Evolutionary conservation across 2,329 filamentous ascomycete genomes (phyloP).

Genomic region (Coleophoma crateriformis): DNA sequence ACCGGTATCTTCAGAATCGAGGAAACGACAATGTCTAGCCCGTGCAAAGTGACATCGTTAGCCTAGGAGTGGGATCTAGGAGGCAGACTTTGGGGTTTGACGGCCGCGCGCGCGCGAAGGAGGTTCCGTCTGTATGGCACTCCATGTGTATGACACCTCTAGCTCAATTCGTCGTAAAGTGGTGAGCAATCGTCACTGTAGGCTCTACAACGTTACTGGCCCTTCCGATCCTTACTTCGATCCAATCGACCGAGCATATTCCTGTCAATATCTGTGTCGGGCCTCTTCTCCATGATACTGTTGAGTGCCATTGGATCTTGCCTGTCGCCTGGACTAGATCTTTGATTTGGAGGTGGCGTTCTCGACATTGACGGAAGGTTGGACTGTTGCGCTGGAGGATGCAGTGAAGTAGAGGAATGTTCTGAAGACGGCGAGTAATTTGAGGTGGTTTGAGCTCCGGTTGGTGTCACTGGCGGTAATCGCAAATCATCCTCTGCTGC

Average conservation of each 20-base stretch:
- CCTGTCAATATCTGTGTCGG: conserved; percentile 24
- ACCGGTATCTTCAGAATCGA: not conserved
- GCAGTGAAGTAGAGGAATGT: conserved; percentile 23
- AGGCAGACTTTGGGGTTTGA: too few relatives aligned
- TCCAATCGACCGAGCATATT: conserved; percentile 25
- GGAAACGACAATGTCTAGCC: not conserved
- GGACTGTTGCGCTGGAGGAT: conserved; percentile 14
- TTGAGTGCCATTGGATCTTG: conserved; percentile 26
- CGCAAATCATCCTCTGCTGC: conserved; percentile 25
- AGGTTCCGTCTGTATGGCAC: not conserved
- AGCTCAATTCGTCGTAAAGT: too few relatives aligned
- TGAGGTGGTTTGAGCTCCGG: conserved; percentile 10
- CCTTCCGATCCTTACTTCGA: conserved; percentile 10
- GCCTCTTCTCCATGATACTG: conserved; percentile 25
- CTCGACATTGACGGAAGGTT: conserved; percentile 19
- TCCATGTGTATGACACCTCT: too few relatives aligned
- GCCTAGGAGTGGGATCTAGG: too few relatives aligned
- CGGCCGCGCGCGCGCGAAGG: not conserved
- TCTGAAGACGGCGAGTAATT: conserved; percentile 22
- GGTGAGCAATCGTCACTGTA: too few relatives aligned
- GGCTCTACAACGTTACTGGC: conserved; percentile 6
- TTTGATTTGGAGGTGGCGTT: conserved; percentile 20
- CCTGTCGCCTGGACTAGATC: conserved; percentile 21
- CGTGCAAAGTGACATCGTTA: too few relatives aligned
- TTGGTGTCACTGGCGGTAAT: conserved; percentile 26